These are phyloP conservation scores for Wallemia mellicola DNA, from an alignment of 1,284 basidiomycete genomes.

Conservation along the genomic window DNA sequence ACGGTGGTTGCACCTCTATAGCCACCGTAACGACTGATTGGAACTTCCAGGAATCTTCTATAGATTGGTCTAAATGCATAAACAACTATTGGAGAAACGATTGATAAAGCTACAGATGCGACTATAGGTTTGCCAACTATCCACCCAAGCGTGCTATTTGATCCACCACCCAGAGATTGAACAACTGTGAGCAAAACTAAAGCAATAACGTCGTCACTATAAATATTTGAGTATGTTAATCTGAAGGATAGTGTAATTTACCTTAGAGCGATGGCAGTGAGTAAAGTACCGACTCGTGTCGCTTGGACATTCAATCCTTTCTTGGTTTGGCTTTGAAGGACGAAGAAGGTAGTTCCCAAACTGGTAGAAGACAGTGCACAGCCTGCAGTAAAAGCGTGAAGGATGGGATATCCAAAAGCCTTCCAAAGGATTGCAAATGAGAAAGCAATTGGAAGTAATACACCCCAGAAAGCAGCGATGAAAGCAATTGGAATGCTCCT, in stretches of 20 bases:
- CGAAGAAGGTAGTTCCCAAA: conserved; percentile 25
- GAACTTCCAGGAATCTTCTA: not conserved
- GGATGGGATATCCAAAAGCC: conserved; percentile 12
- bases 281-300: conserved; percentile 22
- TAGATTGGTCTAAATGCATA: conserved; percentile 12
- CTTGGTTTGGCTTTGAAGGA: conserved; percentile 14
- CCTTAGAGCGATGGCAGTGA: conserved; percentile 9
- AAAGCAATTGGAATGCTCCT: not conserved
- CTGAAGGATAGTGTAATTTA: conserved; percentile 26
- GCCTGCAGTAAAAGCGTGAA: conserved; percentile 24
- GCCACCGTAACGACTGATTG: not conserved
- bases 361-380: conserved; percentile 24
- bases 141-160: conserved; percentile 11
- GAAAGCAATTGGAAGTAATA: conserved; percentile 16
- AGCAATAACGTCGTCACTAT: conserved; percentile 10
- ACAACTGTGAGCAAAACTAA: conserved; percentile 24
- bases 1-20: conserved; percentile 1
- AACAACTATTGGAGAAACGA: conserved; percentile 11
- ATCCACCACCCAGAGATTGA: conserved; percentile 13
- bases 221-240: conserved; percentile 13
- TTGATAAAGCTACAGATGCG: conserved; percentile 16
- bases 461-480: conserved; percentile 9
- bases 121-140: conserved; percentile 19
- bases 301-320: conserved; percentile 15
- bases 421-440: conserved; percentile 7